Evolutionary conservation across 2,329 filamentous ascomycete genomes (phyloP).

Genomic region (Drechslerella coelobrocha): DNA sequence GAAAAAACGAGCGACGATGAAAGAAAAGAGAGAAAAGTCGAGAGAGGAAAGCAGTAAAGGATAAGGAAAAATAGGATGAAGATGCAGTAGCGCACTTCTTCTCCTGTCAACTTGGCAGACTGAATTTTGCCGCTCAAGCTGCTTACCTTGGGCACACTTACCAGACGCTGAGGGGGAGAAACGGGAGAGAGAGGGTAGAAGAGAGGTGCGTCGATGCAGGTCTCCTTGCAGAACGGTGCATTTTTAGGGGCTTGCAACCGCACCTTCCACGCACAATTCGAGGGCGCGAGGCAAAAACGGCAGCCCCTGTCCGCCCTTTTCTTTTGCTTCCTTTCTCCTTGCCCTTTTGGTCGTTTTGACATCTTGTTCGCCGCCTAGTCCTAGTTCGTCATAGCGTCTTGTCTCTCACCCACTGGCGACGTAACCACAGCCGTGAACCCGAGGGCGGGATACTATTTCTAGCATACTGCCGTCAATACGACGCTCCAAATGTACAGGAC

Average conservation of each 20-base stretch:
- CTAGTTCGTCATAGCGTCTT: background rate
- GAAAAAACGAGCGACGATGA: conserved; percentile 36
- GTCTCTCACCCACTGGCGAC: background rate
- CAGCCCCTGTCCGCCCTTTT: background rate
- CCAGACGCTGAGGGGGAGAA: conserved; percentile 2
- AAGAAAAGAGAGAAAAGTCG: conserved; percentile 9
- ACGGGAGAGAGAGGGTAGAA: background rate
- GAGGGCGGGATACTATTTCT: background rate
- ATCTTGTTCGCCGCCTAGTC: background rate
- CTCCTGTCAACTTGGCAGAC: background rate
- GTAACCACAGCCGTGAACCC: background rate
- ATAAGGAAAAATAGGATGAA: background rate
- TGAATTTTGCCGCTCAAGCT: background rate
- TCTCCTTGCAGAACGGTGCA: conserved; percentile 8
- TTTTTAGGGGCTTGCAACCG: conserved; percentile 28
- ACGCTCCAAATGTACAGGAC: too few relatives aligned
- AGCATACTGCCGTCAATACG: too few relatives aligned
- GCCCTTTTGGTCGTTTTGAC: background rate
- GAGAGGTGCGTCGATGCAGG: conserved; percentile 13
- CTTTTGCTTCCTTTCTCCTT: background rate
- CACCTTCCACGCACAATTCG: background rate
- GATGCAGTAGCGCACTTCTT: background rate
- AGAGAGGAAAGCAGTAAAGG: conserved; percentile 7
- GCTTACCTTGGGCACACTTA: background rate
- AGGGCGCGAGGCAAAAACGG: background rate